phyloP scores from a whole-genome alignment of 257 asterid genomes.

The Solanum commersonii region DNA sequence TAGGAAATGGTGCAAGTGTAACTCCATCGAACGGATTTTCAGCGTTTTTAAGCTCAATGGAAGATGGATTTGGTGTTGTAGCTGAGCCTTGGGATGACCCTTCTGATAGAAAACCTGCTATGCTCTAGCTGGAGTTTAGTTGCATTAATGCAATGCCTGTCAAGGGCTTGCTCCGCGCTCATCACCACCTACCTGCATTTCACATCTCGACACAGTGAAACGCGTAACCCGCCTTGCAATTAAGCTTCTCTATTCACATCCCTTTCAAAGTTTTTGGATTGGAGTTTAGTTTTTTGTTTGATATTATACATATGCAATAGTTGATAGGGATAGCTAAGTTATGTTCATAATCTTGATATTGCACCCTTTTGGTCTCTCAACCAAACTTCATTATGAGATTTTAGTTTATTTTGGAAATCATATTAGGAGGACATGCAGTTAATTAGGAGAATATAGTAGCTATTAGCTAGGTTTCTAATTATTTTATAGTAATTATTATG shows the following conservation, averaged over 20 bases:
- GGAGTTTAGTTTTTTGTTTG: not conserved
- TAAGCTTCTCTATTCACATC: not conserved
- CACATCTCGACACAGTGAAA: not conserved
- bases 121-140: conserved; percentile 27
- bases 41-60: conserved; percentile 39
- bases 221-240: not conserved
- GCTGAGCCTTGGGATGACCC: conserved; percentile 48
- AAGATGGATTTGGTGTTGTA: conserved; percentile 17
- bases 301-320: not conserved
- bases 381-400: not conserved
- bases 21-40: conserved; percentile 28
- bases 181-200: not conserved
- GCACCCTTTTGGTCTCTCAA: not conserved
- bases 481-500: not conserved
- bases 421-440: not conserved
- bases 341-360: not conserved
- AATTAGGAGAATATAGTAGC: not conserved
- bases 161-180: not conserved
- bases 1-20: conserved; percentile 41
- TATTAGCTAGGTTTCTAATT: not conserved
- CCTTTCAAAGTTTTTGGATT: not conserved
- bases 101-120: conserved; percentile 44
- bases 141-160: not conserved
- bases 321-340: not conserved
- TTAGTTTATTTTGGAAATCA: not conserved